Percentiles rank a stretch among this genome's conserved stretches.
Evolutionary conservation across 2,329 filamentous ascomycete genomes (phyloP).

Genomic region (Diplodia mutila): DNA sequence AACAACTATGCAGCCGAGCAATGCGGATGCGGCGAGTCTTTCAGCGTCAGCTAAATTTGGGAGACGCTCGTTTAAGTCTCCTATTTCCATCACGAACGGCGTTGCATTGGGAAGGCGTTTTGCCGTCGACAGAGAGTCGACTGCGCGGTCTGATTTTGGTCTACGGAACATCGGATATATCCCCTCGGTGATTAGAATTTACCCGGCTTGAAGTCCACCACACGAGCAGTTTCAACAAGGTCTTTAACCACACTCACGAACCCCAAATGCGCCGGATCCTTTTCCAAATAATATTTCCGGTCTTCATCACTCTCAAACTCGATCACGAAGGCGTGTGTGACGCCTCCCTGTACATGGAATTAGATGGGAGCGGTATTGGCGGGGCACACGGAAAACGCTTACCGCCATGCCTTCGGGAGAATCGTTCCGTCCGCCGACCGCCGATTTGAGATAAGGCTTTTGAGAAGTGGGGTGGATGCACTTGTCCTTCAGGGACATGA

Average conservation of each 20-base stretch:
- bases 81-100: slow-evolving; percentile 32
- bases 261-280: slow-evolving; percentile 65
- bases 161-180: slow-evolving; percentile 26
- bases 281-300: slow-evolving; percentile 67
- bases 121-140: not conserved
- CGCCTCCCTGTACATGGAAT: slow-evolving; percentile 53
- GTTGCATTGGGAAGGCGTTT: slow-evolving; percentile 32
- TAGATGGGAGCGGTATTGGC: not conserved
- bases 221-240: slow-evolving; percentile 58
- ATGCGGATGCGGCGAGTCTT: slow-evolving; percentile 95
- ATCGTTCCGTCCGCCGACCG: slow-evolving; percentile 64
- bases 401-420: slow-evolving; percentile 66
- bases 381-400: slow-evolving; percentile 27
- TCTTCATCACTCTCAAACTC: slow-evolving; percentile 68
- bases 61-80: not conserved
- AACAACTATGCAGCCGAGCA: slow-evolving; percentile 71
- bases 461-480: slow-evolving; percentile 64
- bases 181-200: slow-evolving; percentile 45
- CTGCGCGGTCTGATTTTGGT: slow-evolving; percentile 11
- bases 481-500: slow-evolving; percentile 60
- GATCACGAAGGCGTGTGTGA: slow-evolving; percentile 71
- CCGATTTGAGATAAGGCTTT: slow-evolving; percentile 63
- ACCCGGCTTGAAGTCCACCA: slow-evolving; percentile 64
- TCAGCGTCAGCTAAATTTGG: slow-evolving; percentile 59
- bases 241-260: slow-evolving; percentile 61